A percentile compares a stretch with the other conserved stretches of the same genome.
Evolutionary conservation across 2,329 filamentous ascomycete genomes (phyloP).

Genomic region (Pseudogymnoascus sp.): DNA sequence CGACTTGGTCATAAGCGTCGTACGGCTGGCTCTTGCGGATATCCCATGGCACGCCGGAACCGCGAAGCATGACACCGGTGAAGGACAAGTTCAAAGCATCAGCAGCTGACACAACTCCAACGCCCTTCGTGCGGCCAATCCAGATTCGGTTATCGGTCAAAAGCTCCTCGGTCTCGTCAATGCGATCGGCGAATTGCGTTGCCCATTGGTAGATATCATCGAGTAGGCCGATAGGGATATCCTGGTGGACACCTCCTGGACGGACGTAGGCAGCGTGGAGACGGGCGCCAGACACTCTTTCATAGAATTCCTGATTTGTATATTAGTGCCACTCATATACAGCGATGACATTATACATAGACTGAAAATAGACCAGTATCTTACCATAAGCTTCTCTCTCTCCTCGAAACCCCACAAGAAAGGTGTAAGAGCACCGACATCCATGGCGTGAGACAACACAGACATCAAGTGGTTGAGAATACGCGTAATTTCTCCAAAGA

Average conservation of each 20-base stretch:
- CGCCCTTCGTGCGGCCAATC: constrained; percentile 84
- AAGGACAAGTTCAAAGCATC: constrained; percentile 98
- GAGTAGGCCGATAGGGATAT: constrained; percentile 84
- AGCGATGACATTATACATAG: constrained; percentile 2
- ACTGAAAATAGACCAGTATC: constrained; percentile 24
- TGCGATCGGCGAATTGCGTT: constrained; percentile 95
- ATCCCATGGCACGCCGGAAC: constrained; percentile 93
- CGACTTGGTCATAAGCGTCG: constrained; percentile 94
- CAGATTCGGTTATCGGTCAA: constrained; percentile 99
- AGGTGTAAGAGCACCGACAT: constrained; percentile 93
- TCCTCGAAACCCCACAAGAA: constrained; percentile 99
- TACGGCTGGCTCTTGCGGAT: constrained; percentile 95
- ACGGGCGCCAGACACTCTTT: constrained; percentile 95
- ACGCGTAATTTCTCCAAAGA: constrained; percentile 93
- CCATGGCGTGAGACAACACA: constrained; percentile 94
- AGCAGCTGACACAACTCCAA: constrained; percentile 83
- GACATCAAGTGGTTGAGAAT: constrained; percentile 98
- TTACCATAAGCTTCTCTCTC: constrained; percentile 98
- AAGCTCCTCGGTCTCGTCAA: constrained; percentile 98
- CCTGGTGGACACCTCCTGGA: constrained; percentile 91
- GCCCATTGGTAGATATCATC: constrained; percentile 99
- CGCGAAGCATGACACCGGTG: constrained; percentile 94
- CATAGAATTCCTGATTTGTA: constrained; percentile 82
- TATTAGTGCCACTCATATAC: constrained; percentile 17
- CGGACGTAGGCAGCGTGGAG: constrained; percentile 95